Evolutionary conservation across 2,329 filamentous ascomycete species (phyloP), one percentile per base, ranked within the genome.

Genomic region (Lanzia echinophila): DNA sequence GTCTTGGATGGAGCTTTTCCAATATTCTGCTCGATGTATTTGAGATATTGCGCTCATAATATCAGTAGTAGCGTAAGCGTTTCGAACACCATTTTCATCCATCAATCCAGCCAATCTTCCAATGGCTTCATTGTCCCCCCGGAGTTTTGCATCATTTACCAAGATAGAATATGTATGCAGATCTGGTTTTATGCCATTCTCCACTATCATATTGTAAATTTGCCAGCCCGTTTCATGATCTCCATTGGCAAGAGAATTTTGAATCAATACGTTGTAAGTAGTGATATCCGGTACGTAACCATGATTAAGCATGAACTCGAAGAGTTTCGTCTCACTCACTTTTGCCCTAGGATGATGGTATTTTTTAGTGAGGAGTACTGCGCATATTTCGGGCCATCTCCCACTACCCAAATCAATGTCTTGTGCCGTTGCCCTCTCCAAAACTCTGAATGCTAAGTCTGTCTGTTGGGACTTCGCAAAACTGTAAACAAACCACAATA

Each of bases 131-230:
- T 51, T 4, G 49, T 69, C 64, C 12, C 54, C 44, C 20, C 62
- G 60, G n/a, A 41, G 19, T 47, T 89, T 88, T 49, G 87, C 86
- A 32, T 86, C 85, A 55, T 84, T 79, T 41, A 95, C 77, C 33
- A 96, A 73, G 28, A 83, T 82, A 1, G 83, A 75, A 65, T 84
- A 88, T 0, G 88, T 85, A 59, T 82, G 78, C 0, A 71, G 70
- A 66, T 95, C 83, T 0, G 88, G 79, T 51, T 78, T 67, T 15
- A 88, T 72, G 3, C 79, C 78, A 58, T 81, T 76, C 13, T 75
- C 70, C 48, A 77, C 70, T 67, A 91, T 79, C 39, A 83, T 75
- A 22, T 83, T 74, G 61, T 85, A 82, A 47, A 92, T 77, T 39
- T 79, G 75, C 71, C 82, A 82, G 0, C 83, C 86, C 3, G 82